Percentiles rank a stretch among this genome's conserved stretches.
These are phyloP conservation scores for Magnusiomyces clavatus DNA, from an alignment of 1,139 yeast species.

Conservation along the genomic window DNA sequence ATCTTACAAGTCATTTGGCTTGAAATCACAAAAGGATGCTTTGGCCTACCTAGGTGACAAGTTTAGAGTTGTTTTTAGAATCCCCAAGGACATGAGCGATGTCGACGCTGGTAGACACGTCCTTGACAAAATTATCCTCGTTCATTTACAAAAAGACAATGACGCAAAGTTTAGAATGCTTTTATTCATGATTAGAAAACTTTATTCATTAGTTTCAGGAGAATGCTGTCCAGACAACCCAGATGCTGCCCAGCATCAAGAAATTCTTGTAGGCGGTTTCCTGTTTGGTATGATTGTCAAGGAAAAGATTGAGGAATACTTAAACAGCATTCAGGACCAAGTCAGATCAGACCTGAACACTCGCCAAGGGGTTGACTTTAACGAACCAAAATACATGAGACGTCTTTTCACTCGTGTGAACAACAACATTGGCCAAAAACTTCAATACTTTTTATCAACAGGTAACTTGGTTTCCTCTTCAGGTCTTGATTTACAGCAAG, in stretches of 20 bases:
- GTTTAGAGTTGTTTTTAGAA: constrained; percentile 87
- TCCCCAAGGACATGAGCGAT: constrained; percentile 81
- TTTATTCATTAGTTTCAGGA: constrained; percentile 91
- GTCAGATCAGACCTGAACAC: constrained; percentile 75
- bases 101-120: constrained; percentile 87
- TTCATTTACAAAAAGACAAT: constrained; percentile 60
- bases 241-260: constrained; percentile 99
- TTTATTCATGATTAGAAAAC: constrained; percentile 89
- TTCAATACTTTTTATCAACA: constrained; percentile 90
- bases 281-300: constrained; percentile 93
- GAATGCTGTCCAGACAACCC: constrained; percentile 97
- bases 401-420: constrained; percentile 74
- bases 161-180: constrained; percentile 79
- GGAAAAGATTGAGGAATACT: constrained; percentile 91
- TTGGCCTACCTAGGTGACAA: constrained; percentile 92
- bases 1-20: constrained; percentile 71
- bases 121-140: constrained; percentile 74
- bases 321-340: constrained; percentile 64
- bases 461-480: constrained; percentile 96
- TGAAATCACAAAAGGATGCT: constrained; percentile 78
- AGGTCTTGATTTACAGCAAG: constrained; percentile 96
- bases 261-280: constrained; percentile 91
- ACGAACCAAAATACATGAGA: constrained; percentile 73
- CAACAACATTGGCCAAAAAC: constrained; percentile 89
- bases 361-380: constrained; percentile 75